Evolutionary conservation across 2,329 filamentous ascomycete genomes (phyloP), one percentile per base, ranked within the genome.

Genomic region (Chaetomiaceae sp.): DNA sequence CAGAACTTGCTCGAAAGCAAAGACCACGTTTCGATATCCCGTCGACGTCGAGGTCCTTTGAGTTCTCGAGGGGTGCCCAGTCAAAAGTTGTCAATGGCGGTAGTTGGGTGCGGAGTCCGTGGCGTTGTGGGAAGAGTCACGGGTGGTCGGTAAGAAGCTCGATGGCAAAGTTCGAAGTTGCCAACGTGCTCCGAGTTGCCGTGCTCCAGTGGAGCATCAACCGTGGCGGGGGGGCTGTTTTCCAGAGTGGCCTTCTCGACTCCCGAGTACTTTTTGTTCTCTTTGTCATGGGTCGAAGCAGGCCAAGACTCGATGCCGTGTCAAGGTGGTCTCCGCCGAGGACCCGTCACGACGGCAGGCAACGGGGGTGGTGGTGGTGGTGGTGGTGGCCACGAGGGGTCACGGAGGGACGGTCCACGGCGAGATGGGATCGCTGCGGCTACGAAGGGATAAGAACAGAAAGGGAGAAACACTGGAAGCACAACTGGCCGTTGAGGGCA

Each of bases 391-490:
- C 42, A 48, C 41, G 48, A 47, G 48, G 30, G 51, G 46, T 48
- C 43, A 51, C 40, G 38, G 53, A 46, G 34, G 51, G 45, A n/a
- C 11, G 34, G 33, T 42, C 40, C 48, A 48, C 45, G 45, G 49
- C 37, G 49, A 56, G 53, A 57, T 53, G 38, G 45, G 44, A 55
- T 48, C 42, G 42, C 30, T 47, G 32, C 27, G 37, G 29, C 33
- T 41, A 48, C 14, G 25, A 45, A 45, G 51, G 47, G 29, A 47
- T 34, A 23, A 8, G 37, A 46, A 18, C 25, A 9, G 36, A 27
- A 7, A 41, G 13, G 7, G 21, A n/a, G 48, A n/a, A n/a, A 23
- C 14, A n/a, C 13, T 11, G n/a, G 20, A 34, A 14, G 16, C 9
- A n/a, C n/a, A n/a, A n/a, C n/a, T n/a, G 32, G 36, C 30, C 5